Base-by-base conservation (phyloP, 2,329 filamentous ascomycete genomes). In the Stagonosporopsis vannaccii region DNA sequence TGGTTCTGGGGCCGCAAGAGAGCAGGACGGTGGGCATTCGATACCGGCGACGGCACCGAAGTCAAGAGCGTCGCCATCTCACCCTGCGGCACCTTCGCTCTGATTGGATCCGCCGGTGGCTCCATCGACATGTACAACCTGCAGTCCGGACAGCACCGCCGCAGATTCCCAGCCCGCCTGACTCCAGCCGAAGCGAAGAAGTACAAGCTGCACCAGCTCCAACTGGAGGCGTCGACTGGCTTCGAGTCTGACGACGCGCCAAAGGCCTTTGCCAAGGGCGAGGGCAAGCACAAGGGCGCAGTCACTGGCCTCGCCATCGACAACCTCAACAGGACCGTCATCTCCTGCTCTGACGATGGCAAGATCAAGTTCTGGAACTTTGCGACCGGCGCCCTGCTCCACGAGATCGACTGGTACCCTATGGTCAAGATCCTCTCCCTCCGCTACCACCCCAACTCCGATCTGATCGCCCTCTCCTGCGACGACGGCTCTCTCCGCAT, bases 321-420 rank as follows among this genome's bases (percentile, higher is more conserved):
- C 77, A 88, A 87, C n/a, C 82, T 98, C 74, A 97, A 97, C 77
- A 90, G 89, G 62, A 86, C 84, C 17, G 82, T 98, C 45, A 87
- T 97, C 39, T 96, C 92, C 58, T 96, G 92, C 72, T 90, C 91
- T 2, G 79, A 92, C 13, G 95, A 99, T 75, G 95, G 95, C 28
- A 96, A 90, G 75, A 84, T 98, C 67, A 98, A 97, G 80, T 98
- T 99, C 73, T 99, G 96, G 96, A 91, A 96, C 63, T 96, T 99
- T 61, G 77, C 87, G n/a, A 91, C 90, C 0, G 95, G 94, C 7
- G 84, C 86, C 40, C 82, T 98, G 2, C 72, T 90, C 11, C 85
- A 94, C 60, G 88, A 97, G 70, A 86, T 98, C 47, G 87, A 93
- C 73, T 96, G 92, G 90, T 86, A 89, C 40, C 86, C 86, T 3